phyloP scores from a whole-genome alignment of 75 land plant species.

The Pinus tabuliformis region DNA sequence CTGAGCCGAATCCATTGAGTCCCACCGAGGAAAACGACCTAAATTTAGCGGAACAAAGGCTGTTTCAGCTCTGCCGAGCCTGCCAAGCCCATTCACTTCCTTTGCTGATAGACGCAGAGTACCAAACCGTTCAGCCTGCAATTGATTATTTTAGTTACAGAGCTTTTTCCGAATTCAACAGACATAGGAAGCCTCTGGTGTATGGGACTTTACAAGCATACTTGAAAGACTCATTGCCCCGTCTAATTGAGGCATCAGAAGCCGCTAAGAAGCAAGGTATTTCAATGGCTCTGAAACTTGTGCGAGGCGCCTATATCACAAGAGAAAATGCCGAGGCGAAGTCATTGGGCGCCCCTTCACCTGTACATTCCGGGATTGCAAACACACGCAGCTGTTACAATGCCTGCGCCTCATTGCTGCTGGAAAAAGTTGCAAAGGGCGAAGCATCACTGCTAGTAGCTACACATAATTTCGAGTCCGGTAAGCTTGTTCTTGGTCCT shows the following conservation, averaged over 20 bases:
- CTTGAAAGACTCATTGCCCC: conserved; percentile 37
- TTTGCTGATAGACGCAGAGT: conserved; percentile 82
- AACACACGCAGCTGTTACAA: conserved; percentile 82
- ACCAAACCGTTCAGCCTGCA: conserved; percentile 80
- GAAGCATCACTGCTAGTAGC: conserved; percentile 65
- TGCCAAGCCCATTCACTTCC: conserved; percentile 48
- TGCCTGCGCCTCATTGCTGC: conserved; percentile 68
- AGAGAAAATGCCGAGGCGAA: too few species aligned
- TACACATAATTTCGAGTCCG: conserved; percentile 88
- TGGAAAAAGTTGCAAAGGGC: conserved; percentile 52
- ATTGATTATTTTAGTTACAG: not conserved
- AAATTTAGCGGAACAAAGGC: too few species aligned
- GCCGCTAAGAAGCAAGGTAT: too few species aligned
- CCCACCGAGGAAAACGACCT: conserved; percentile 23
- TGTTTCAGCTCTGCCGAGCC: not conserved
- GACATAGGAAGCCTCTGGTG: conserved; percentile 43
- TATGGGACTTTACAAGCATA: conserved; percentile 16
- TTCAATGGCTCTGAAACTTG: too few species aligned
- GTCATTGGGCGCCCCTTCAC: too few species aligned
- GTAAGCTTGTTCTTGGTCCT: conserved; percentile 19
- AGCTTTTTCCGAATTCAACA: conserved; percentile 18
- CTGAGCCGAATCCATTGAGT: conserved; percentile 62
- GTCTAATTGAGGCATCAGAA: conserved; percentile 35
- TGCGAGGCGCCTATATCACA: too few species aligned
- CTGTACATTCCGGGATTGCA: conserved; percentile 25